These are phyloP conservation scores for Huntiella moniliformis DNA, from an alignment of 2,329 filamentous ascomycete genomes.

Conservation along the genomic window DNA sequence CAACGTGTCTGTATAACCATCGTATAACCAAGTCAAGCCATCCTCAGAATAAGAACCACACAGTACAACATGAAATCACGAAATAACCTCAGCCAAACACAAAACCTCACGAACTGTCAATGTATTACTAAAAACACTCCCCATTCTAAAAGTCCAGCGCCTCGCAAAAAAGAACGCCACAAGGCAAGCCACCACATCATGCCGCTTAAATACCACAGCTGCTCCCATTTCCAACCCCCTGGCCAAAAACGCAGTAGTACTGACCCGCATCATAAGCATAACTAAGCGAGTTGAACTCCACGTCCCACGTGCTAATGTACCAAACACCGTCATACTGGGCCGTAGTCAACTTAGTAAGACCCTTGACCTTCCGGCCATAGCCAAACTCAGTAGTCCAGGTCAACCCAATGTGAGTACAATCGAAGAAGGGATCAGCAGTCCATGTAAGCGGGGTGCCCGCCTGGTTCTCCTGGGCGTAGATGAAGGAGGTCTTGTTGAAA, in stretches of 20 bases:
- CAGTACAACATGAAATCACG: no score
- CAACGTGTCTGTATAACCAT: no score
- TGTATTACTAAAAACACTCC: no score
- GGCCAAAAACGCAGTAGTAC: conserved; percentile 13
- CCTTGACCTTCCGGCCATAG: conserved; percentile 7
- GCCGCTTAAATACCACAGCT: conserved; percentile 9
- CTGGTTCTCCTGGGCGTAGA: conserved; percentile 9
- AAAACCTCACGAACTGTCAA: no score
- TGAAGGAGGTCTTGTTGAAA: conserved; percentile 12
- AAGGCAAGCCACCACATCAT: no score
- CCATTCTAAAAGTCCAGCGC: no score
- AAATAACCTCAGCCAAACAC: no score
- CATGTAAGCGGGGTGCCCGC: conserved; percentile 6
- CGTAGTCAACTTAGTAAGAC: conserved; percentile 13
- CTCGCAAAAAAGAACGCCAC: no score
- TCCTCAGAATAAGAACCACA: no score
- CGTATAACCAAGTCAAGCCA: no score
- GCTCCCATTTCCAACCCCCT: conserved; percentile 5
- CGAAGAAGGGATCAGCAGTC: conserved; percentile 7
- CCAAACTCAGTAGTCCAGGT: conserved; percentile 13
- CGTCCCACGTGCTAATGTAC: conserved; percentile 12
- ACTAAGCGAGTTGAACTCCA: conserved; percentile 13
- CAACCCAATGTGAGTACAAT: conserved; percentile 11
- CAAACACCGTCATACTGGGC: conserved; percentile 12
- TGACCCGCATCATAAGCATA: conserved; percentile 12